Percentiles rank a stretch among this genome's conserved stretches.
phyloP scores from a whole-genome alignment of 2,329 filamentous ascomycete species.

The Penicillium vulpinum region DNA sequence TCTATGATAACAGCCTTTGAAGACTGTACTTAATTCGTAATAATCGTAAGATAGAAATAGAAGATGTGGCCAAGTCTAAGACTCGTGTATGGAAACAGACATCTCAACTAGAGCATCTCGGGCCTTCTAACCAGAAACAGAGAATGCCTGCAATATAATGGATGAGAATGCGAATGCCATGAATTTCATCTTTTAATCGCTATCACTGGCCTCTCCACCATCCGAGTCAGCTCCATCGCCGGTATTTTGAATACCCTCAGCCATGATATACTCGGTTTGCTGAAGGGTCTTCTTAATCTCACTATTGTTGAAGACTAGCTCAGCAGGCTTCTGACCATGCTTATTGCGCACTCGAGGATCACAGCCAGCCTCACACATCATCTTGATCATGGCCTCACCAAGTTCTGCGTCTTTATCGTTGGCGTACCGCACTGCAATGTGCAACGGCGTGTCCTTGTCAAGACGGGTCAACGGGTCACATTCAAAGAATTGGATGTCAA shows the following conservation, averaged over 20 bases:
- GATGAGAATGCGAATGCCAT: neutral
- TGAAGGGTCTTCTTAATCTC: slow-evolving; percentile 45
- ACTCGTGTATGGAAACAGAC: slow-evolving; percentile 10
- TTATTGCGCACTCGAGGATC: slow-evolving; percentile 52
- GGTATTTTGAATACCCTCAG: slow-evolving; percentile 44
- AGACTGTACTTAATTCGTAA: slow-evolving; percentile 16
- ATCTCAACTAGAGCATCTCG: neutral
- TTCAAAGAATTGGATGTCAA: slow-evolving; percentile 51
- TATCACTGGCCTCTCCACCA: slow-evolving; percentile 44
- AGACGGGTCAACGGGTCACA: slow-evolving; percentile 49
- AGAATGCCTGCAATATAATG: neutral
- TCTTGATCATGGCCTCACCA: slow-evolving; percentile 49
- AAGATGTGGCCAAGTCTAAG: slow-evolving; percentile 17
- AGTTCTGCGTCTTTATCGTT: slow-evolving; percentile 48
- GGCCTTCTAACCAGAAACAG: neutral
- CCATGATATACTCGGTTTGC: slow-evolving; percentile 50
- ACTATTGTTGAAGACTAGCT: slow-evolving; percentile 46
- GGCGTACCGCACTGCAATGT: slow-evolving; percentile 47
- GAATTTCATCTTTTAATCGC: slow-evolving; percentile 29
- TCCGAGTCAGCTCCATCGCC: slow-evolving; percentile 37
- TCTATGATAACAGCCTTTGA: neutral
- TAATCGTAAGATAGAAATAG: slow-evolving; percentile 19
- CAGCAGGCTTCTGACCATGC: slow-evolving; percentile 47
- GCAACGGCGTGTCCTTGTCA: slow-evolving; percentile 50
- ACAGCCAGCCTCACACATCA: slow-evolving; percentile 52